Conservation (phyloP, 257 asterid species). For the Pogostemon cablin region DNA sequence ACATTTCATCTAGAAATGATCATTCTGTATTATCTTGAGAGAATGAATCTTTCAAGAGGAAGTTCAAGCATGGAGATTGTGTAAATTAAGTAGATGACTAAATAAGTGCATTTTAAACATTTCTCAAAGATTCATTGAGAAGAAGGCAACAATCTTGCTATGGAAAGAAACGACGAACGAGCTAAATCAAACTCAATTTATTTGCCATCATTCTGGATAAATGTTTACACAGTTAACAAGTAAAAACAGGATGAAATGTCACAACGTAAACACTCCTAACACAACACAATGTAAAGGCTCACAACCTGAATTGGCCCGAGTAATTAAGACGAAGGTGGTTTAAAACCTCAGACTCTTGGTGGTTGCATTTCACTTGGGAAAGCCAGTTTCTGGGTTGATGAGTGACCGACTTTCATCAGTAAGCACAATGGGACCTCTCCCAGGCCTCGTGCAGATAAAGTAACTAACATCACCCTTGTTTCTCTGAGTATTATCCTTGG, state of each 20-base stretch:
- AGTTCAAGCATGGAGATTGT: not conserved
- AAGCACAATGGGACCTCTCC: constrained; percentile 78
- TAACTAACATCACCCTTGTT: constrained; percentile 82
- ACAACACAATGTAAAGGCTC: constrained; percentile 30
- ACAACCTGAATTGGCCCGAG: constrained; percentile 24
- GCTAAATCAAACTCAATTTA: constrained; percentile 20
- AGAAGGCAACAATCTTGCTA: too few relatives aligned
- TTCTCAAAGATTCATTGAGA: too few relatives aligned
- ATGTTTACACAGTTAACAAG: constrained; percentile 26
- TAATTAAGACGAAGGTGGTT: not conserved
- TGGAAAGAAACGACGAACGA: not conserved
- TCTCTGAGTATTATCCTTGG: constrained; percentile 59
- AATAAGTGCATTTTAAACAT: too few relatives aligned
- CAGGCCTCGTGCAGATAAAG: constrained; percentile 69
- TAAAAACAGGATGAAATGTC: constrained; percentile 25
- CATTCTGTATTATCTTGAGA: not conserved
- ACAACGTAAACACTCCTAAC: constrained; percentile 28
- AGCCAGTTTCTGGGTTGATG: constrained; percentile 69
- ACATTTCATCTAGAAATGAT: not conserved
- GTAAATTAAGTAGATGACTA: not conserved
- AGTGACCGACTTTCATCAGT: constrained; percentile 73
- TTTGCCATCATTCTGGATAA: constrained; percentile 18
- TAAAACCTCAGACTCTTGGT: constrained; percentile 16
- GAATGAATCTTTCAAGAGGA: constrained; percentile 6
- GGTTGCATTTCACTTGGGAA: constrained; percentile 60